Conservation (phyloP, 805 yeast genomes). For the Debaryomyces maramus region DNA sequence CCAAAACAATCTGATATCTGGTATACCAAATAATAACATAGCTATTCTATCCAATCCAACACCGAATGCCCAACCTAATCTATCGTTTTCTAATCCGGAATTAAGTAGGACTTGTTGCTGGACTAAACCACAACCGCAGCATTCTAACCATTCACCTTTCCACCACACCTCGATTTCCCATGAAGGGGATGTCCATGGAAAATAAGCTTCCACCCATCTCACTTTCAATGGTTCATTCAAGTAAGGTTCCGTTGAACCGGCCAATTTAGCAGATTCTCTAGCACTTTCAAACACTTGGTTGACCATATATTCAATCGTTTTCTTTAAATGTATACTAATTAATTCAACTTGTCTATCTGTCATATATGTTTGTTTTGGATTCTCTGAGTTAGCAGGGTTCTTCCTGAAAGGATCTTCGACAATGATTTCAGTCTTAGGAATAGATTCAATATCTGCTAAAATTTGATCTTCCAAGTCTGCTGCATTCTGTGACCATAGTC, state of each 20-base stretch:
- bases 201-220: constrained; percentile 92
- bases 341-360: constrained; percentile 65
- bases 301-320: constrained; percentile 81
- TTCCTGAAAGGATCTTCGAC: constrained; percentile 68
- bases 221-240: constrained; percentile 75
- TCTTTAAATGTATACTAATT: constrained; percentile 74
- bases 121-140: constrained; percentile 94
- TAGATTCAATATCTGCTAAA: constrained; percentile 53
- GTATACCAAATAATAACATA: constrained; percentile 91
- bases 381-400: constrained; percentile 52
- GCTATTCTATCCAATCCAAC: constrained; percentile 93
- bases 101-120: constrained; percentile 72
- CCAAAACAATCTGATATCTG: constrained; percentile 95
- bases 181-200: constrained; percentile 98
- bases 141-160: constrained; percentile 97
- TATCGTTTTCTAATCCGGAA: constrained; percentile 60
- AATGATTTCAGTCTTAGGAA: constrained; percentile 67
- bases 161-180: constrained; percentile 99
- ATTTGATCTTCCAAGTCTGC: constrained; percentile 42
- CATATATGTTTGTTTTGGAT: constrained; percentile 84
- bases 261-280: constrained; percentile 55
- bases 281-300: constrained; percentile 80
- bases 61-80: constrained; percentile 97
- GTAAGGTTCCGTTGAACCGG: constrained; percentile 59
- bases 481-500: constrained; percentile 68